These are phyloP conservation scores for Aspergillus sp. DNA, from an alignment of 2,329 filamentous ascomycete species.

Conservation along the genomic window DNA sequence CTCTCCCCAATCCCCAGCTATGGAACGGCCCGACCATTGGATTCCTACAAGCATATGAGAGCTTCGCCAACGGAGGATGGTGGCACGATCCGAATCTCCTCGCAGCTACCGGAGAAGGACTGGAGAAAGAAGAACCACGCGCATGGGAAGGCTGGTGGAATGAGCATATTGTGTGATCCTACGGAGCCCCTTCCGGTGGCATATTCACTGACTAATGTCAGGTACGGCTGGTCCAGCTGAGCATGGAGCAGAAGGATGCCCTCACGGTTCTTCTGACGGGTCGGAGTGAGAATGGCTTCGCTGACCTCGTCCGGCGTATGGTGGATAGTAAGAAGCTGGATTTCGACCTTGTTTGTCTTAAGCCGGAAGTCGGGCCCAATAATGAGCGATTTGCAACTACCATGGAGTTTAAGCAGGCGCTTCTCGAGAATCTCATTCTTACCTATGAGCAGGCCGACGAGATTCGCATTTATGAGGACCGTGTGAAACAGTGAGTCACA, in stretches of 20 bases:
- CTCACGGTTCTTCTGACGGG: conserved; percentile 84
- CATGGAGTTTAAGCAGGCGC: conserved; percentile 85
- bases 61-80: conserved; percentile 81
- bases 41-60: conserved; percentile 65
- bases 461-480: conserved; percentile 63
- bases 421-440: conserved; percentile 72
- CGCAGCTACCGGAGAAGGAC: conserved; percentile 73
- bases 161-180: conserved; percentile 63
- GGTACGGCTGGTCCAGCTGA: conserved; percentile 68
- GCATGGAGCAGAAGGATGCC: conserved; percentile 75
- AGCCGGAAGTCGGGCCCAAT: conserved; percentile 73
- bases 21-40: conserved; percentile 78
- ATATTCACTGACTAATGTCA: conserved; percentile 23
- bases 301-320: conserved; percentile 75
- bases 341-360: conserved; percentile 83
- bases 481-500: conserved; percentile 48
- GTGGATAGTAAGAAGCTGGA: conserved; percentile 67
- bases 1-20: conserved; percentile 77
- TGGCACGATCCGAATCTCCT: conserved; percentile 92
- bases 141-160: conserved; percentile 98
- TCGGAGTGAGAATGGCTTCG: conserved; percentile 68
- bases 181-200: conserved; percentile 1
- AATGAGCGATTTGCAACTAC: conserved; percentile 74
- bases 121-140: conserved; percentile 71
- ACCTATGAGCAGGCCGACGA: conserved; percentile 81